These are phyloP conservation scores for Xylaria sp. DNA, from an alignment of 2,329 filamentous ascomycete genomes.

Conservation along the genomic window DNA sequence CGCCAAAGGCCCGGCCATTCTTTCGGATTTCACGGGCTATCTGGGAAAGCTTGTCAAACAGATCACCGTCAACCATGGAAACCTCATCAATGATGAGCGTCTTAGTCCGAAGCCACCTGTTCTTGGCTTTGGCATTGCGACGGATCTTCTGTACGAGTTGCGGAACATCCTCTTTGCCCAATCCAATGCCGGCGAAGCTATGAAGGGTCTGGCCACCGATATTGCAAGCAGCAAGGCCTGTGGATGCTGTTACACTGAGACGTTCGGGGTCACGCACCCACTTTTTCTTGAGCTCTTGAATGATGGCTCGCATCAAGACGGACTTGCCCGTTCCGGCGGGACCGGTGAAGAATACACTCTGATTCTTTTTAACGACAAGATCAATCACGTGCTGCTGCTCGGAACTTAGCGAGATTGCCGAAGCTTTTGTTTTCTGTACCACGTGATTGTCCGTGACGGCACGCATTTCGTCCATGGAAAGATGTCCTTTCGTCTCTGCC, in stretches of 20 bases:
- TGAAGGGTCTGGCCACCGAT: slow-evolving; percentile 95
- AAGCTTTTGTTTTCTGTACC: slow-evolving; percentile 45
- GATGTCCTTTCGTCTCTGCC: slow-evolving; percentile 47
- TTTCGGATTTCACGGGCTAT: slow-evolving; percentile 86
- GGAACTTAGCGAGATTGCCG: slow-evolving; percentile 75
- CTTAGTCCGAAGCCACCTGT: slow-evolving; percentile 86
- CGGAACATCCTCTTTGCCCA: slow-evolving; percentile 86
- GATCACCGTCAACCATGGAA: slow-evolving; percentile 96
- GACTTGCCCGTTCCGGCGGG: slow-evolving; percentile 98
- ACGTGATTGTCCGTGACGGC: slow-evolving; percentile 47
- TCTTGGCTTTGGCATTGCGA: slow-evolving; percentile 84
- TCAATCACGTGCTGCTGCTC: slow-evolving; percentile 87
- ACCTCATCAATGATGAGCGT: slow-evolving; percentile 92
- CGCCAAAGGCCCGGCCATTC: slow-evolving; percentile 91
- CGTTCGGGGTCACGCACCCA: slow-evolving; percentile 78
- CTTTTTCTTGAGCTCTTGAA: slow-evolving; percentile 78
- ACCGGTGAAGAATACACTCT: slow-evolving; percentile 97
- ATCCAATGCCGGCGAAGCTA: slow-evolving; percentile 92
- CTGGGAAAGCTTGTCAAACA: slow-evolving; percentile 94
- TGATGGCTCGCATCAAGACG: slow-evolving; percentile 91
- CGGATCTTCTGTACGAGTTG: slow-evolving; percentile 90
- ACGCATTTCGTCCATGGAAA: slow-evolving; percentile 53
- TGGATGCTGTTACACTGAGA: slow-evolving; percentile 93
- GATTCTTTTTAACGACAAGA: slow-evolving; percentile 77
- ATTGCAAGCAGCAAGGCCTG: slow-evolving; percentile 93